A percentile compares a stretch with the other conserved stretches of the same genome.
Evolutionary conservation across 352 stramenopile species (phyloP).

Genomic region (Peronospora farinosa): DNA sequence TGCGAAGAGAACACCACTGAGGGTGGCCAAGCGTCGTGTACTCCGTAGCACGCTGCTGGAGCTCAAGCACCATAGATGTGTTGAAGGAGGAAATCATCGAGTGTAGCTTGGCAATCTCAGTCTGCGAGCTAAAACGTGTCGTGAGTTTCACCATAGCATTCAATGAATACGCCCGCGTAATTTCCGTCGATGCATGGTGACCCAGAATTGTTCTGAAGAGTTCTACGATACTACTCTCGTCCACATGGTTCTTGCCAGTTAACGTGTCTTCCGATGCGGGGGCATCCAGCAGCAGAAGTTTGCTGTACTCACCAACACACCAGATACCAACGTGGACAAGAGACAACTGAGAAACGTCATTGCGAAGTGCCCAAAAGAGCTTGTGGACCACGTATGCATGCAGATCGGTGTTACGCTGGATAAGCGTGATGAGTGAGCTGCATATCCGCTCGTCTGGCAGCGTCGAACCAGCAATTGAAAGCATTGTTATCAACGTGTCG

Average conservation of each 20-base stretch:
- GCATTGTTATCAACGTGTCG: constrained; percentile 98
- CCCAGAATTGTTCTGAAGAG: constrained; percentile 77
- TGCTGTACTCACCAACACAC: constrained; percentile 97
- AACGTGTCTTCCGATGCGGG: constrained; percentile 58
- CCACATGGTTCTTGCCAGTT: constrained; percentile 54
- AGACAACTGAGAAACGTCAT: constrained; percentile 92
- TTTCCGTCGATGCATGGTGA: constrained; percentile 73
- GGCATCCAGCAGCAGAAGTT: constrained; percentile 78
- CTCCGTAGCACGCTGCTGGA: constrained; percentile 96
- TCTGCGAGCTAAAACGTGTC: constrained; percentile 77
- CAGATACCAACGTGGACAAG: constrained; percentile 97
- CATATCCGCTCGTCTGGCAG: constrained; percentile 92
- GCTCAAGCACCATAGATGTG: constrained; percentile 89
- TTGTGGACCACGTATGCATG: constrained; percentile 96
- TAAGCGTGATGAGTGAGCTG: constrained; percentile 93
- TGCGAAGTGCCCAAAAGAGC: constrained; percentile 91
- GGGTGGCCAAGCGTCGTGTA: constrained; percentile 88
- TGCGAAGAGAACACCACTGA: constrained; percentile 60
- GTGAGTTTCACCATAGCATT: constrained; percentile 94
- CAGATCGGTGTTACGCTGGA: constrained; percentile 86
- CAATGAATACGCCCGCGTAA: constrained; percentile 77
- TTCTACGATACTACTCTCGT: constrained; percentile 62
- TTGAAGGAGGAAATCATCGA: constrained; percentile 88
- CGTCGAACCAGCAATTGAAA: constrained; percentile 94
- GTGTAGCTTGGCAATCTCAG: constrained; percentile 73